Evolutionary conservation across 805 yeast genomes (phyloP), one percentile per base, ranked within the genome.

Genomic region (Wickerhamiella nectarea): DNA sequence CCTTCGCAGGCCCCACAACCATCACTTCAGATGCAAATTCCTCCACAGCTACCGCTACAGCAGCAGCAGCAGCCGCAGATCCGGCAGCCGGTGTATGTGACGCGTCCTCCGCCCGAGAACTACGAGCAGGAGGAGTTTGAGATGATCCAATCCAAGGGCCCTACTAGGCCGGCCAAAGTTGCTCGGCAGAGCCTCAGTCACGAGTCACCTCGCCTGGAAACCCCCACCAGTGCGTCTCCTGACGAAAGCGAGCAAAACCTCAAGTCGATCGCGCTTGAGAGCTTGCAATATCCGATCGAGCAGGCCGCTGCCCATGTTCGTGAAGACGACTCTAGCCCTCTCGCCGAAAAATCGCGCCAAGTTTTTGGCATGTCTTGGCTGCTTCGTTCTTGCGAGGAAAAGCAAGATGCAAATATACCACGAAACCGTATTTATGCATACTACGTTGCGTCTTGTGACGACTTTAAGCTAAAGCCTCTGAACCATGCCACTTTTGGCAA

Each of bases 301-400:
- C 38, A 38, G n/a, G 41, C 47, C 4, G 49, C 38, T 7, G 45
- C 48, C 21, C 45, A 41, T 11, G 47, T 45, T 4, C 43, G 47
- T 2, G 48, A 44, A 19, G 48, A 48, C 31, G 51, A 48, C 4
- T 26, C 35, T 20, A 44, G 49, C 10, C 49, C 46, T 2, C 35
- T 45, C 20, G 46, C 56, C 34, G 69, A 65, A 37, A 57, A 60
- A 31, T 45, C 54, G 28, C 53, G 64, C 43, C 95, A 84, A 58
- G 66, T 82, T 1, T 82, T 83, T 59, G 95, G 87, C 10, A 71
- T 84, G 73, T 73, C 80, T 2, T 83, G 93, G 82, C 65, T 86
- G 35, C 67, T 79, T 62, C 74, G 76, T 52, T 68, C 76, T 20
- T 84, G 82, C 52, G 71, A 69, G 47, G 54, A 68, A 5, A 59